Base-by-base conservation (phyloP, 1,284 basidiomycete genomes). In the Kalmanozyma brasiliensis region DNA sequence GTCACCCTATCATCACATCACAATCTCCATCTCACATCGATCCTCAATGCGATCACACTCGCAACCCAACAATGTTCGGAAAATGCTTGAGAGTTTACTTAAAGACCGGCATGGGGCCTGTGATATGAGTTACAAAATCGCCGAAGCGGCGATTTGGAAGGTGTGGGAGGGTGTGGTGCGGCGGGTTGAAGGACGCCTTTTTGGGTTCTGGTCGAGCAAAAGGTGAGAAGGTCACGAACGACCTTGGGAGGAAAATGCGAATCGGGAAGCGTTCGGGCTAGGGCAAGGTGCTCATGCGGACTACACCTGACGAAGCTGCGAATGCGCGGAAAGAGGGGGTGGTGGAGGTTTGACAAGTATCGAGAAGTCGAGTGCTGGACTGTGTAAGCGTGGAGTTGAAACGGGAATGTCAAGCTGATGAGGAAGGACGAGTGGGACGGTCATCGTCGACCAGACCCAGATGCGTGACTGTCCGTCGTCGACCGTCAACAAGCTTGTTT, bases 61-160 rank as follows among this genome's bases (percentile, higher is more conserved):
- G 20, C 38, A 33, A 26, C 17, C 19, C 8, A 19, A 17, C 24
- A 40, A 13, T 42, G 32, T 38, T 41, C 38, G 52, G 26, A 42
- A 46, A 58, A 60, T 60, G 58, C 58, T 52, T 45, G 49, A 52
- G 38, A 34, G 33, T 42, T 22, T 46, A 13, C 36, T 45, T 41
- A 20, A 29, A 11, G 32, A n/a, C n/a, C 26, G n/a, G 29, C 19
- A 20, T 17, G 24, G 8, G n/a, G 38, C 17, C 20, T 24, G 20
- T 51, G n/a, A 42, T 68, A 62, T 62, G 59, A 59, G 55, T 61
- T 62, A 68, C 59, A 68, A 62, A 68, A 68, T 57, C 57, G 37
- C 43, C 26, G 26, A 6, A 41, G 8, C 20, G 43, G 22, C 35
- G 32, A 41, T 42, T 47, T 44, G 33, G 44, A 34, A n/a, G n/a